These are phyloP conservation scores for Sindora glabra DNA, from an alignment of 306 rosid species.

Conservation along the genomic window DNA sequence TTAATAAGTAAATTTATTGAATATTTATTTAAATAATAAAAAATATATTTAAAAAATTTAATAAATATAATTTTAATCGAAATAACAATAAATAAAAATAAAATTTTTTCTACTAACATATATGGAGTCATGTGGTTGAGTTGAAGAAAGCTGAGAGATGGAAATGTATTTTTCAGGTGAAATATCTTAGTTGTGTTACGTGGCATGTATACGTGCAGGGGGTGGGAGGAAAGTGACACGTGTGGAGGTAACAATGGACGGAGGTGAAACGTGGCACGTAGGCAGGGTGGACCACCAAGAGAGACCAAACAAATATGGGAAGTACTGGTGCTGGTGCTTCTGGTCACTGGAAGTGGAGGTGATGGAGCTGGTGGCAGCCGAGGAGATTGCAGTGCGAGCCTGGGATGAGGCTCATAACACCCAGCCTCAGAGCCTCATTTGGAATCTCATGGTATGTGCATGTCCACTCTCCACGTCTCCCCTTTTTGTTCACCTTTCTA, in stretches of 20 bases:
- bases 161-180: neutral
- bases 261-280: constrained; percentile 76
- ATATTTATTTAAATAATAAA: no score
- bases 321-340: constrained; percentile 93
- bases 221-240: constrained; percentile 90
- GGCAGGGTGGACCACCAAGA: constrained; percentile 52
- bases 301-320: constrained; percentile 65
- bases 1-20: no score
- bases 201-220: constrained; percentile 48
- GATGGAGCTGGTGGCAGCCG: constrained; percentile 45
- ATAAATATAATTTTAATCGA: no score
- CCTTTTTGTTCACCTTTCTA: no score
- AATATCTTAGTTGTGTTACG: no score
- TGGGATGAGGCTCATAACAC: constrained; percentile 85
- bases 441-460: constrained; percentile 69
- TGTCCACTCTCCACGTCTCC: neutral
- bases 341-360: constrained; percentile 81
- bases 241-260: constrained; percentile 75
- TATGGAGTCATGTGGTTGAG: no score
- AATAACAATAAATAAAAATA: no score
- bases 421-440: constrained; percentile 78
- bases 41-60: no score
- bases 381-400: constrained; percentile 72
- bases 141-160: no score
- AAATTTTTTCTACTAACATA: no score